Base-by-base conservation (phyloP, 2,329 filamentous ascomycete species). In the Scolecobasidium constrictum region DNA sequence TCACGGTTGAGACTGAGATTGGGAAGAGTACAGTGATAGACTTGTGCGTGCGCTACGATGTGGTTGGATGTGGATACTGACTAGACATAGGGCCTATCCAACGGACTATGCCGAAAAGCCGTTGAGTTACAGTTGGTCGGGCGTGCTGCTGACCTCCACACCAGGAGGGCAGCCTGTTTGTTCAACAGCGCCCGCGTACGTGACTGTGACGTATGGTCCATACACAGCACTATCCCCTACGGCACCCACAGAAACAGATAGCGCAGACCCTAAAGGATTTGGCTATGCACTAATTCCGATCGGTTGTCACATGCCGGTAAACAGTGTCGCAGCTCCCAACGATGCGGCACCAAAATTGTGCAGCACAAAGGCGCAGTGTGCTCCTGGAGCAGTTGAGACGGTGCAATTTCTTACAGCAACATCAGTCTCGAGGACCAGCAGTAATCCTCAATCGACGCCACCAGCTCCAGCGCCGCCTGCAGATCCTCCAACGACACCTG, bases 71-170 rank as follows among this genome's bases (percentile, higher is more conserved):
- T n/a, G n/a, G n/a, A n/a, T n/a, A n/a, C n/a, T n/a, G n/a, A n/a
- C n/a, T n/a, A n/a, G n/a, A n/a, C n/a, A n/a, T n/a, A n/a, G n/a
- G 22, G 42, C 42, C 9, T 44, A 35, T 15, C 42, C 42, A 21
- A 44, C 42, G 4, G 34, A 33, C 18, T 44, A 26, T 15, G 28
- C 35, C n/a, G 34, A 21, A 3, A 23, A 28, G 13, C 42, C 42
- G 15, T 16, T 20, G 13, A 35, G 22, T 3, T 44, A 44, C 28
- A 20, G 17, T 4, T 44, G 42, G 42, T 17, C 18, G 13, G 42
- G 42, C 31, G 38, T 35, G 12, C 35, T 44, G 11, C 34, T 35
- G 9, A 44, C 42, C 3, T 19, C 33, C 22, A 26, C 22, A 13
- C 19, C 35, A 28, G 35, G 15, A 15, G 42, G 42, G n/a, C 21